A percentile compares a stretch with the other conserved stretches of the same genome.
These are phyloP conservation scores for Trichoderma guizhouense DNA, from an alignment of 2,329 filamentous ascomycete species.

Conservation along the genomic window DNA sequence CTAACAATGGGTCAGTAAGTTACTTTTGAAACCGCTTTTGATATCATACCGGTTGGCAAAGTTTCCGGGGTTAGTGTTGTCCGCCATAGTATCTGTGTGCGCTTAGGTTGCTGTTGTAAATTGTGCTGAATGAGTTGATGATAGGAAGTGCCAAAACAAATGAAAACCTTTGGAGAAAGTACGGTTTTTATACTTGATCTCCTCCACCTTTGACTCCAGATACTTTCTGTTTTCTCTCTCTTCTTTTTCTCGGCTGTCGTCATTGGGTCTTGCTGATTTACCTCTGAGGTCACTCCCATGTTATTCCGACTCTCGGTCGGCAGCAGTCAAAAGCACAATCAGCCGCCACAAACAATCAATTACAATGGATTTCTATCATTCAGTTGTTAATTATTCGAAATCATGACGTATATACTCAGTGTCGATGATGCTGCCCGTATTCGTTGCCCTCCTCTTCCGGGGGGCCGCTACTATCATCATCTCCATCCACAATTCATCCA, in stretches of 20 bases:
- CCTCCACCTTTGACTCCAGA: not conserved
- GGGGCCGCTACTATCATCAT: not conserved
- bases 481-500: not conserved
- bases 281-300: not conserved
- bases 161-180: not conserved
- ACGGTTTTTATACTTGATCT: not conserved
- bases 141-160: too few species aligned
- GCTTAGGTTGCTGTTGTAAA: not conserved
- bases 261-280: not conserved
- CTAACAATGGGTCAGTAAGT: not conserved
- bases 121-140: too few species aligned
- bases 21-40: too few species aligned
- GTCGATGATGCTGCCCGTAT: not conserved
- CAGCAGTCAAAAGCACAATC: not conserved
- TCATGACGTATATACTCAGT: not conserved
- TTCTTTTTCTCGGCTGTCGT: not conserved
- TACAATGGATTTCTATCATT: not conserved
- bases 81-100: slow-evolving; percentile 80
- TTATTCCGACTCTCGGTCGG: not conserved
- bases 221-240: not conserved
- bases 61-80: slow-evolving; percentile 29
- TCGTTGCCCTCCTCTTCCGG: not conserved
- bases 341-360: not conserved
- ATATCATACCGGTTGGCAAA: slow-evolving; percentile 28
- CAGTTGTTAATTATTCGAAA: not conserved